Base-by-base conservation (phyloP, 1,139 yeast species). In the Magnusiomyces paraingens region DNA sequence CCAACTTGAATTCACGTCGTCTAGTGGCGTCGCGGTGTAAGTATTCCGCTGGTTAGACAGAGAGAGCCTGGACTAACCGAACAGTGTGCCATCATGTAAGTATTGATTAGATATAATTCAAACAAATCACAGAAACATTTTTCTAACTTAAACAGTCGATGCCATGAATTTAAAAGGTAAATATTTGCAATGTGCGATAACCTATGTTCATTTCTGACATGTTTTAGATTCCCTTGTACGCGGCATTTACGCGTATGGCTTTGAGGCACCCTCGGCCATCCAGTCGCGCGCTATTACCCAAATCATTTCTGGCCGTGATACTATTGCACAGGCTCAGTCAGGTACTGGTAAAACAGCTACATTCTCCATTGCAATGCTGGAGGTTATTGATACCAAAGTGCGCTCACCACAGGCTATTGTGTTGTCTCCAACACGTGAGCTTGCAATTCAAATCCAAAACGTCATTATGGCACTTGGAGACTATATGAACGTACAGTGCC, bases 301-400 rank as follows among this genome's bases (percentile, higher is more conserved):
- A 72, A 90, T 93, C 74, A 85, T 93, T 70, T 94, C 88, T 74
- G 96, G 96, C 64, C 84, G 93, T 76, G 99, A 93, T 75, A 96
- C 91, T 57, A 83, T 93, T 69, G 99, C 98, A 64, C 99, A 93
- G 78, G 97, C 98, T 65, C 99, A 93, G 81, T 91, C 98, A 55
- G 99, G 99, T 84, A 93, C 99, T 63, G 99, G 99, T 84, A 93
- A 93, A 81, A 93, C 99, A 61, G 99, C 98, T 70, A 93, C 99
- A 64, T 93, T 93, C 84, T 86, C 98, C 73, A 91, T 93, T 68
- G 86, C 96, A 67, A 93, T 95, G 67, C 82, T 93, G 74, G 96
- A 91, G 81, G 87, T 90, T 81, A 85, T 90, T 66, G 95, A 89
- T 73, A 62, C 67, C 55, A 58, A 61, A 55, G 53, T 64, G 55